Percentiles rank a stretch among this genome's conserved stretches.
Evolutionary conservation across 1,139 yeast species (phyloP).

Genomic region (Debaryomyces nepalensis): DNA sequence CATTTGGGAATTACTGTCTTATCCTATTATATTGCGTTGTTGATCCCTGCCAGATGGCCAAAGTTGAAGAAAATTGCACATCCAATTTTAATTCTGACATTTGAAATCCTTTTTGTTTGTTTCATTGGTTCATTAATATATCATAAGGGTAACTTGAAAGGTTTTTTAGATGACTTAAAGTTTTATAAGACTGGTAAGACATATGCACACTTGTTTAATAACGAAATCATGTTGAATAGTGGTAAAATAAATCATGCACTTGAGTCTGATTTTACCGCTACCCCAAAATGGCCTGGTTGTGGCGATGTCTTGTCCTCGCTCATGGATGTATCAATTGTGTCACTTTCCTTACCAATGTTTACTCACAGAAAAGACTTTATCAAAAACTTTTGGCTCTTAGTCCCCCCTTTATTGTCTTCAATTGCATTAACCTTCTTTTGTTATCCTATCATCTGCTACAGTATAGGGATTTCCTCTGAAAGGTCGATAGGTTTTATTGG

Average conservation of each 20-base stretch:
- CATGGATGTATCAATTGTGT: conserved; percentile 78
- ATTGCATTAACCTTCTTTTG: conserved; percentile 64
- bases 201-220: conserved; percentile 61
- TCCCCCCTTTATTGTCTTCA: conserved; percentile 63
- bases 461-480: conserved; percentile 62
- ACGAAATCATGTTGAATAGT: conserved; percentile 33
- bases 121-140: conserved; percentile 63
- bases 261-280: conserved; percentile 33
- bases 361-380: conserved; percentile 68
- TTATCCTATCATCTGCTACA: conserved; percentile 70
- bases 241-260: conserved; percentile 25
- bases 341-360: conserved; percentile 77
- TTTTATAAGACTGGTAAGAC: conserved; percentile 72
- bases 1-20: conserved; percentile 65
- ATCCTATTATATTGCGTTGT: conserved; percentile 55
- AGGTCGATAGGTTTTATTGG: conserved; percentile 78
- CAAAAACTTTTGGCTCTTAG: conserved; percentile 59
- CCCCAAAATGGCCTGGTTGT: conserved; percentile 72
- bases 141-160: conserved; percentile 45
- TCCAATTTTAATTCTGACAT: conserved; percentile 72
- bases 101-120: conserved; percentile 60
- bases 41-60: conserved; percentile 54
- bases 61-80: conserved; percentile 58
- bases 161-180: conserved; percentile 54
- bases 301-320: conserved; percentile 74